A percentile compares a stretch with the other conserved stretches of the same genome.
These are phyloP conservation scores for Cytospora mali DNA, from an alignment of 2,329 filamentous ascomycete genomes.

Conservation along the genomic window DNA sequence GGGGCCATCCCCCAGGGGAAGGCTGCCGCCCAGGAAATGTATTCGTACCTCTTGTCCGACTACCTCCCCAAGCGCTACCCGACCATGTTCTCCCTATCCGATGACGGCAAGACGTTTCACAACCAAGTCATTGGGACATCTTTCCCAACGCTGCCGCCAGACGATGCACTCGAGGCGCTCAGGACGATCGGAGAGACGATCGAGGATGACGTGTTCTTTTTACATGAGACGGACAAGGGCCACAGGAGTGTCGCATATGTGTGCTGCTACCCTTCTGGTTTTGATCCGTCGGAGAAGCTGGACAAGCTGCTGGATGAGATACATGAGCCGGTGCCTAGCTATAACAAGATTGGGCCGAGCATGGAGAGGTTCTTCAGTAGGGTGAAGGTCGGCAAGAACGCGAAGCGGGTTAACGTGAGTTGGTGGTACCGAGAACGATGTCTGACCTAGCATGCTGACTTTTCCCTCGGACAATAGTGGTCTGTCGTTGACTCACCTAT, in stretches of 20 bases:
- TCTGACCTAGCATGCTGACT: neutral
- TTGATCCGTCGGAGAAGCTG: conserved; percentile 54
- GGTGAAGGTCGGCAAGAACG: conserved; percentile 50
- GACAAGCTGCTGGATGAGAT: conserved; percentile 52
- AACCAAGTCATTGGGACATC: conserved; percentile 44
- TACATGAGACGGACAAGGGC: conserved; percentile 45
- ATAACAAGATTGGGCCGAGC: conserved; percentile 56
- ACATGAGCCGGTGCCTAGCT: conserved; percentile 55
- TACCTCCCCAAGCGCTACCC: conserved; percentile 55
- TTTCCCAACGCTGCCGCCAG: conserved; percentile 36
- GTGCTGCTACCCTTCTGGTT: conserved; percentile 56
- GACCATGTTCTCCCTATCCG: conserved; percentile 46
- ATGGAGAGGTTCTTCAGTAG: conserved; percentile 58
- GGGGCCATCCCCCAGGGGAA: conserved; percentile 46
- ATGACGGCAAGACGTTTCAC: conserved; percentile 37
- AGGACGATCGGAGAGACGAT: conserved; percentile 51
- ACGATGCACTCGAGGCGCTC: conserved; percentile 41
- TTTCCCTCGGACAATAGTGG: conserved; percentile 44
- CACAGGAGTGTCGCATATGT: conserved; percentile 52
- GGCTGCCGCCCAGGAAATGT: conserved; percentile 50
- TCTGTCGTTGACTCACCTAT: conserved; percentile 47
- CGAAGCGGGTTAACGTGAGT: conserved; percentile 54
- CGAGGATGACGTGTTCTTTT: conserved; percentile 58
- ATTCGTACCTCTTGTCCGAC: conserved; percentile 48
- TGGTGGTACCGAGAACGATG: neutral